A percentile compares a stretch with the other conserved stretches of the same genome.
phyloP scores from a whole-genome alignment of 768 basidiomycete genomes.

The Hebeloma cylindrosporum region DNA sequence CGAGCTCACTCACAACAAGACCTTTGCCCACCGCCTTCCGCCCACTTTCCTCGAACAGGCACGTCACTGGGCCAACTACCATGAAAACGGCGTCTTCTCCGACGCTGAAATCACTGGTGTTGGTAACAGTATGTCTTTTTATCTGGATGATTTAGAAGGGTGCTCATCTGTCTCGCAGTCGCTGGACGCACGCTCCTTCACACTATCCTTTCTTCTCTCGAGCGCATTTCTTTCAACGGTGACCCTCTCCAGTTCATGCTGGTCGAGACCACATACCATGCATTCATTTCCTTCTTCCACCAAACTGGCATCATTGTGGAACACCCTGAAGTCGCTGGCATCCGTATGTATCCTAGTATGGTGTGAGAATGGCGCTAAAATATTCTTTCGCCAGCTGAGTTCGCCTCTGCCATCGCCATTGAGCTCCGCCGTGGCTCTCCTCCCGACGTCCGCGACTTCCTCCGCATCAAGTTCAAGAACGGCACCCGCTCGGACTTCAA shows the following conservation, averaged over 20 bases:
- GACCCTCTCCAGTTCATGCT: slow-evolving; percentile 80
- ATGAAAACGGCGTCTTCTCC: slow-evolving; percentile 76
- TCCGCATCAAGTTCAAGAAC: slow-evolving; percentile 86
- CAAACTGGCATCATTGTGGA: slow-evolving; percentile 62
- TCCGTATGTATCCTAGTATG: slow-evolving; percentile 51
- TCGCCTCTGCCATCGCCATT: slow-evolving; percentile 69
- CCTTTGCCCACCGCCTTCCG: slow-evolving; percentile 77
- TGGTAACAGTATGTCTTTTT: slow-evolving; percentile 66
- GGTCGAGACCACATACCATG: slow-evolving; percentile 83
- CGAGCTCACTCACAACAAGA: slow-evolving; percentile 78
- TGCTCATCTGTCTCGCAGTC: slow-evolving; percentile 44
- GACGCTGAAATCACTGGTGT: slow-evolving; percentile 59
- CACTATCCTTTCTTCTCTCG: slow-evolving; percentile 68
- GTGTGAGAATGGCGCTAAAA: slow-evolving; percentile 1
- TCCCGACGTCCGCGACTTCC: slow-evolving; percentile 76
- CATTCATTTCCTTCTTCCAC: slow-evolving; percentile 87
- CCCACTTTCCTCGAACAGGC: slow-evolving; percentile 76
- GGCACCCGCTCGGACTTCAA: slow-evolving; percentile 65
- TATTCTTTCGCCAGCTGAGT: slow-evolving; percentile 59
- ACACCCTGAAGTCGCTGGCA: slow-evolving; percentile 57
- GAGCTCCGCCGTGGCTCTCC: slow-evolving; percentile 77
- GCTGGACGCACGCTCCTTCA: slow-evolving; percentile 79
- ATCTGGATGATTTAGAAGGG: slow-evolving; percentile 1
- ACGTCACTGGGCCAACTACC: slow-evolving; percentile 73
- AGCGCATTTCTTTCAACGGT: slow-evolving; percentile 75